Base-by-base conservation (phyloP, 441 rosid genomes). In the Iberis amara region DNA sequence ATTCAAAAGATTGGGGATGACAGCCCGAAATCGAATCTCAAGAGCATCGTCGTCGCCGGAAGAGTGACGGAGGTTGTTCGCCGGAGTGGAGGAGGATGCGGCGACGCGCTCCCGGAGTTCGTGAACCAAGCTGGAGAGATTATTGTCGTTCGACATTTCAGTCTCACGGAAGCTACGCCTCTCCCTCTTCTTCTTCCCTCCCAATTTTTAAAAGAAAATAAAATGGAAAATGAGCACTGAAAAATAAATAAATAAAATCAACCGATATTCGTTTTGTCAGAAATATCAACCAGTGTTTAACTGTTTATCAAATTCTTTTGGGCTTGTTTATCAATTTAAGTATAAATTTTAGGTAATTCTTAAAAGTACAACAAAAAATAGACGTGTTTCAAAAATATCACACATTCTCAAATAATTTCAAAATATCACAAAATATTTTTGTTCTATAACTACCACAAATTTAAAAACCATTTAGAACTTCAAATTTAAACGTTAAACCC, bases 41-140 rank as follows among this genome's bases (percentile, higher is more conserved):
- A 94, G 68, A 39, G 86, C 86, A 59, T 64, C 89, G 60, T 84
- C 95, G 44, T 70, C 81, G 44, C 44, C 71, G 51, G 47, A 55
- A 56, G 38, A 56, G 66, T 36, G 40, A 58, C 54, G 62, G 59
- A 38, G 57, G 61, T 35, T 52, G 61, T 51, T 66, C 6, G 80
- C 53, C 11, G 85, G 75, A 39, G 79, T 64, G 11, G 95, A 85
- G 7, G 94, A 72, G n/a, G 92, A 57, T 8, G 94, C 85, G 11
- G 89, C 96, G 39, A 84, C 77, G 37, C 85, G 89, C 44, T 86
- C 96, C 8, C 96, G 96, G 55, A 86, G 97, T 65, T 89, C 89
- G 79, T 67, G 95, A 39, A 89, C 81, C 51, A 89, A 70, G 77
- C 97, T 86, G 23, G 90, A 81, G 4, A 89, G 79, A 52, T 64